phyloP scores from a whole-genome alignment of 2,329 filamentous ascomycete species.

The Bipolaris oryzae region DNA sequence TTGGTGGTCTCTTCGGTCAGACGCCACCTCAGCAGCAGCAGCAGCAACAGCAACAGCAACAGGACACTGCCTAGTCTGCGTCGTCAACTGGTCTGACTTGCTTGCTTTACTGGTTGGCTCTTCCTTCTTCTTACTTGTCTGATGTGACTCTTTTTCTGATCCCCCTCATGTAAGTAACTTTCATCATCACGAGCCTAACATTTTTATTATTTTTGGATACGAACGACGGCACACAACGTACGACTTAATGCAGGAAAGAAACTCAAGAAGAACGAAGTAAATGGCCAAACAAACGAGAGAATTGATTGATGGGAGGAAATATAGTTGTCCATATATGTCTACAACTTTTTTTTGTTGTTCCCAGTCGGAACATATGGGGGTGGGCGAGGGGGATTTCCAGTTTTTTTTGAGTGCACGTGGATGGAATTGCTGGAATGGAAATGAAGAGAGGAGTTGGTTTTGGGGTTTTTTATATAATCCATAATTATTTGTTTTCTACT shows the following conservation, averaged over 20 bases:
- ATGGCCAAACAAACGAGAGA: neutral
- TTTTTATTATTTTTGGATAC: conserved; percentile 7
- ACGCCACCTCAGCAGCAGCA: conserved; percentile 31
- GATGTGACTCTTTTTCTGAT: neutral
- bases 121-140: neutral
- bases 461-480: too few species aligned
- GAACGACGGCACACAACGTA: conserved; percentile 9
- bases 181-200: neutral
- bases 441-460: too few species aligned
- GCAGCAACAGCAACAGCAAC: conserved; percentile 24
- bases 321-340: too few species aligned
- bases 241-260: conserved; percentile 13
- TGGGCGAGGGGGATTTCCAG: too few species aligned
- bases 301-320: too few species aligned
- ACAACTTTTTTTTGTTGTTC: too few species aligned
- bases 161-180: conserved; percentile 11
- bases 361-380: too few species aligned
- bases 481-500: too few species aligned
- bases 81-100: neutral
- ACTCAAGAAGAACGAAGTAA: neutral
- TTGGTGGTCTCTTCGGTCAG: conserved; percentile 52
- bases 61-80: conserved; percentile 19
- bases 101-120: neutral
- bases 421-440: too few species aligned
- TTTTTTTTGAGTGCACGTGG: too few species aligned